Percentiles rank a stretch among this genome's conserved stretches.
These are phyloP conservation scores for Verticillium isaacii DNA, from an alignment of 2,329 filamentous ascomycete species.

Conservation along the genomic window DNA sequence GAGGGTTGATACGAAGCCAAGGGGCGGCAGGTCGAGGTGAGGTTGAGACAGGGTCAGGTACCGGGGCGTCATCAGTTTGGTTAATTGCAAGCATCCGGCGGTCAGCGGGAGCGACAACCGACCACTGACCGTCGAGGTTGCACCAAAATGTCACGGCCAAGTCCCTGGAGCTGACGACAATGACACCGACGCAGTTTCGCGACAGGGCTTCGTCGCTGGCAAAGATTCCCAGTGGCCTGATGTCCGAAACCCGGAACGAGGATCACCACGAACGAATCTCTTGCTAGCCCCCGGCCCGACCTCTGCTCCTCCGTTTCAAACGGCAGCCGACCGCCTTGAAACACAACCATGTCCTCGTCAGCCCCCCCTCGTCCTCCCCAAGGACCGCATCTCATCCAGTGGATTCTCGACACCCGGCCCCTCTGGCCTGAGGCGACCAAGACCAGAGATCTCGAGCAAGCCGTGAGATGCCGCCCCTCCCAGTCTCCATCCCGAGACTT, in stretches of 20 bases:
- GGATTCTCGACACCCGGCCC: slow-evolving; percentile 56
- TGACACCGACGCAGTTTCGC: slow-evolving; percentile 1
- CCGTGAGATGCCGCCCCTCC: slow-evolving; percentile 28
- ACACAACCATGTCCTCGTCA: not conserved
- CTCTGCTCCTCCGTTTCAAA: not conserved
- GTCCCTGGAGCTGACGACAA: not conserved
- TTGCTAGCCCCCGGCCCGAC: not conserved
- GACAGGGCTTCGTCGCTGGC: not conserved
- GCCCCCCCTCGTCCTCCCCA: slow-evolving; percentile 4
- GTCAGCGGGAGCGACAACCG: not conserved
- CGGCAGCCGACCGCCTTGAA: not conserved
- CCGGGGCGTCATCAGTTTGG: not conserved
- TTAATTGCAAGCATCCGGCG: not conserved
- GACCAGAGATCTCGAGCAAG: slow-evolving; percentile 41
- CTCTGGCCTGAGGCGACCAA: slow-evolving; percentile 50
- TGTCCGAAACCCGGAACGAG: slow-evolving; percentile 13
- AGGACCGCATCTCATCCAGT: slow-evolving; percentile 46
- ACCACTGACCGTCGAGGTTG: not conserved
- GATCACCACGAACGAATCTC: slow-evolving; percentile 1
- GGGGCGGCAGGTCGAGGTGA: slow-evolving; percentile 6
- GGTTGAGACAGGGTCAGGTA: slow-evolving; percentile 12
- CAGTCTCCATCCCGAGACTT: not conserved
- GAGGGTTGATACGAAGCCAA: not conserved
- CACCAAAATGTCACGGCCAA: not conserved
- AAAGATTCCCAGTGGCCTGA: slow-evolving; percentile 11